Conservation (phyloP, 108 stramenopile genomes). For the Cyclotella sp. region DNA sequence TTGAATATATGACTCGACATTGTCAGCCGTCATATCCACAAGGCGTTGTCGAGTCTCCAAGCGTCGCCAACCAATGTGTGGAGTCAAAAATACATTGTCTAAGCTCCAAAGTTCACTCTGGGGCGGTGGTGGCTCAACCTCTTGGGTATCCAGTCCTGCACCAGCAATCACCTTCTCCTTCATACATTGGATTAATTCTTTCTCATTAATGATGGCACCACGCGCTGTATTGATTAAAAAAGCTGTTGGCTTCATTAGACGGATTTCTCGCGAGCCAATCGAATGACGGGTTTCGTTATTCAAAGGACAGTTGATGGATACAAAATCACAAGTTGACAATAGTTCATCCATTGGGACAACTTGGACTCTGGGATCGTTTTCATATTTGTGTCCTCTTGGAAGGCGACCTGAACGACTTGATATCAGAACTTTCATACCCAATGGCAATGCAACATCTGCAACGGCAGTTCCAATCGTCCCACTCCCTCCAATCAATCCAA, state of each 20-base stretch:
- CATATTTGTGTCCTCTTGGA: slow-evolving; percentile 63
- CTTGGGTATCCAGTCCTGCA: slow-evolving; percentile 84
- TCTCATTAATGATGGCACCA: slow-evolving; percentile 88
- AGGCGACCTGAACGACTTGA: slow-evolving; percentile 68
- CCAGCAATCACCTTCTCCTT: slow-evolving; percentile 78
- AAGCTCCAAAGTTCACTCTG: slow-evolving; percentile 77
- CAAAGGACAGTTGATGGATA: slow-evolving; percentile 87
- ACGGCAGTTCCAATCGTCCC: slow-evolving; percentile 90
- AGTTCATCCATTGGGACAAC: slow-evolving; percentile 66
- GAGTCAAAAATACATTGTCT: slow-evolving; percentile 80
- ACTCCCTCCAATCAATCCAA: slow-evolving; percentile 89
- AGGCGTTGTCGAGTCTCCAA: slow-evolving; percentile 88
- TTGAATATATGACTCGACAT: slow-evolving; percentile 66
- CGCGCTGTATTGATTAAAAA: slow-evolving; percentile 92
- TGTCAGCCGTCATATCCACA: slow-evolving; percentile 89
- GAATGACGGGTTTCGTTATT: slow-evolving; percentile 82
- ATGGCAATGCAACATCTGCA: slow-evolving; percentile 75
- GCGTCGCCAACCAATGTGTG: slow-evolving; percentile 92
- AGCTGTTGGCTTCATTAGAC: slow-evolving; percentile 86
- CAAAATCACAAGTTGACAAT: slow-evolving; percentile 76
- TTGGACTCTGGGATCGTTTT: slow-evolving; percentile 55
- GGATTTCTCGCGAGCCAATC: slow-evolving; percentile 75
- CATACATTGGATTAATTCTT: slow-evolving; percentile 77
- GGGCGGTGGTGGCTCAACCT: slow-evolving; percentile 66
- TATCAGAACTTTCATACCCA: slow-evolving; percentile 89